phyloP scores from a whole-genome alignment of 2,329 filamentous ascomycete species.

The Esteya vermicola region DNA sequence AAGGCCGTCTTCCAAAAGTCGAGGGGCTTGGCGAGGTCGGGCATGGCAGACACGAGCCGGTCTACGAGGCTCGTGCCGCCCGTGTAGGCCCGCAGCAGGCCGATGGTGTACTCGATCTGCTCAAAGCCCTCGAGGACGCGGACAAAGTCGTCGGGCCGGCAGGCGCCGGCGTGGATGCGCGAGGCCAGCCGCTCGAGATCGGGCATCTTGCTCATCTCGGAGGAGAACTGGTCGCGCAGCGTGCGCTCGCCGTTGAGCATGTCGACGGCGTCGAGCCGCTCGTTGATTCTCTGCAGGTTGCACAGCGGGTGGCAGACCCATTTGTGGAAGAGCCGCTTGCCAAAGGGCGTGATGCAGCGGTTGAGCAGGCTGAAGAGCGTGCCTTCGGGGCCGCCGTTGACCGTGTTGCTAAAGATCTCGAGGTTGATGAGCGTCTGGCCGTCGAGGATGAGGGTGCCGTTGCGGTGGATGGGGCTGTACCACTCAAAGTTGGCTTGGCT shows the following conservation, averaged over 20 bases:
- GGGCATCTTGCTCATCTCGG: constrained; percentile 79
- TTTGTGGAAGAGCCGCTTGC: constrained; percentile 87
- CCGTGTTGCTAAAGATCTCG: constrained; percentile 90
- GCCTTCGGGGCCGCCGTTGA: constrained; percentile 70
- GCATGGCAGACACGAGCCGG: constrained; percentile 73
- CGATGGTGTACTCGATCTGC: constrained; percentile 91
- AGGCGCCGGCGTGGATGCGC: constrained; percentile 82
- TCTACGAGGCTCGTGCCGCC: constrained; percentile 74
- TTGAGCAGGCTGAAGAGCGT: constrained; percentile 87
- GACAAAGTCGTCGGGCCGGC: constrained; percentile 82
- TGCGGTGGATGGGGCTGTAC: constrained; percentile 84
- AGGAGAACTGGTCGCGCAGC: constrained; percentile 75
- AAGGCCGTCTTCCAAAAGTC: constrained; percentile 87
- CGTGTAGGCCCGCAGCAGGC: constrained; percentile 57
- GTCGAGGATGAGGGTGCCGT: constrained; percentile 83
- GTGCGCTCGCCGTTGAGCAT: constrained; percentile 72
- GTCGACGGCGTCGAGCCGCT: constrained; percentile 86
- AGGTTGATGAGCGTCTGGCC: constrained; percentile 95
- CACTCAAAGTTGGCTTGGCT: constrained; percentile 81
- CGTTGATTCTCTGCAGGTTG: constrained; percentile 78
- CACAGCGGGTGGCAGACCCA: constrained; percentile 96
- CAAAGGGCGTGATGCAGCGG: constrained; percentile 89
- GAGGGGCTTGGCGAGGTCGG: constrained; percentile 60
- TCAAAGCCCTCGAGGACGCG: constrained; percentile 91
- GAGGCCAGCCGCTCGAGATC: constrained; percentile 91